Evolutionary conservation across 129 eudicot genomes (phyloP).

Genomic region (Flaveria bidentis): DNA sequence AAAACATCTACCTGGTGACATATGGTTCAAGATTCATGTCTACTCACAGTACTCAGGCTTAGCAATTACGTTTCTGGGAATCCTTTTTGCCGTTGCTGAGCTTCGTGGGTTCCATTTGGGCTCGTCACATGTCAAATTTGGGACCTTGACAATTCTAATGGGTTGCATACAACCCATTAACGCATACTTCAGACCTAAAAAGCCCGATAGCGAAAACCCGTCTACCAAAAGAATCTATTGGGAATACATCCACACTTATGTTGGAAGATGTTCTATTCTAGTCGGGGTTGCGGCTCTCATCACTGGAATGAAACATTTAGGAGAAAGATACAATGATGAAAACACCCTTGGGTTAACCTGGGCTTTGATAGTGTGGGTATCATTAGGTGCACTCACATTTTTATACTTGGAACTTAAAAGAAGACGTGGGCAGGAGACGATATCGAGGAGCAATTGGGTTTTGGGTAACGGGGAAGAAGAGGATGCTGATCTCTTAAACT

Average conservation of each 20-base stretch:
- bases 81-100: constrained; percentile 95
- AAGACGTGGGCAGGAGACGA: constrained; percentile 40
- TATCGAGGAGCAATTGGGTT: constrained; percentile 76
- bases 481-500: constrained; percentile 71
- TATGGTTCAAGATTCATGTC: constrained; percentile 84
- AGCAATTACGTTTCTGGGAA: constrained; percentile 72
- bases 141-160: constrained; percentile 60
- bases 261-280: constrained; percentile 67
- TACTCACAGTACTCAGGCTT: constrained; percentile 91
- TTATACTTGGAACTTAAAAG: constrained; percentile 61
- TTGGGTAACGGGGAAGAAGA: constrained; percentile 86
- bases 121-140: constrained; percentile 82
- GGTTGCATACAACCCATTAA: constrained; percentile 75
- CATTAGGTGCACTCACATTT: constrained; percentile 49
- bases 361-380: constrained; percentile 86
- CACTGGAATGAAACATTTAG: constrained; percentile 91
- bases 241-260: constrained; percentile 76
- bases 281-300: constrained; percentile 71
- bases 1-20: constrained; percentile 76
- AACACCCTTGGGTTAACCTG: constrained; percentile 70
- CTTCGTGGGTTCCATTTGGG: constrained; percentile 67
- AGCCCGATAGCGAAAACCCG: constrained; percentile 51
- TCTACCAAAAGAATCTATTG: constrained; percentile 64
- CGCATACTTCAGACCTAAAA: constrained; percentile 85
- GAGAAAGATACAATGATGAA: constrained; percentile 78